Base-by-base conservation (phyloP, 768 basidiomycete species). In the Trichaptum fuscoviolaceum region DNA sequence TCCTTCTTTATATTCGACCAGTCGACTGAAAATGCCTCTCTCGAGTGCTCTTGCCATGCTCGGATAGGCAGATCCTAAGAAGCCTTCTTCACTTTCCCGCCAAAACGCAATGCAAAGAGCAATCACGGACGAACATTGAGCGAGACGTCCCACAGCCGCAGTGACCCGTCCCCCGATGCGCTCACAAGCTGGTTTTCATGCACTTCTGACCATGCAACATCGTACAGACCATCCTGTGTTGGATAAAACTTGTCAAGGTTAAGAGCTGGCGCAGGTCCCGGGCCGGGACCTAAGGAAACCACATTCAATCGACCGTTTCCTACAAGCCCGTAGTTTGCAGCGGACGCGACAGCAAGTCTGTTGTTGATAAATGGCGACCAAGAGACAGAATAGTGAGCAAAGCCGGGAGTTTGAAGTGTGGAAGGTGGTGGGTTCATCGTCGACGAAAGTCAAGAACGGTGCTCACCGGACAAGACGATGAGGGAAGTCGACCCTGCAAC, bases 1-100 rank as follows among this genome's bases (percentile, higher is more conserved):
- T 94, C 91, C 74, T 96, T 97, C 71, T 89, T 87, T 68, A 96
- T 76, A 77, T 97, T 99, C 68, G 91, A 95, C 96, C 96, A 99
- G 75, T 99, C 93, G 6, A 98, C 87, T 12, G 90, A 91, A 80
- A 93, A 95, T 7, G 95, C 93, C 75, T 99, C 96, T 63, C 89
- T 86, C 15, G 89, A 87, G 76, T 99, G 96, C 76, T 99, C 96
- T 71, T 93, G 91, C 96, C 96, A 99, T 62, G 86, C 87, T 68
- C 88, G 87, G 70, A 98, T 90, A 1, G 96, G 96, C 64, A 90
- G 85, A 71, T 94, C 91, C 95, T 98, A 77, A 7, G 68, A 58
- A 58, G 62, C 69, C 74, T 75, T 78, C 67, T 70, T 76, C 69
- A 74, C 68, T 74, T 75, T 74, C 67, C 71, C 66, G 57, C 70